Base-by-base conservation (phyloP, 352 stramenopile species). In the Pilasporangium apinafurcum region DNA sequence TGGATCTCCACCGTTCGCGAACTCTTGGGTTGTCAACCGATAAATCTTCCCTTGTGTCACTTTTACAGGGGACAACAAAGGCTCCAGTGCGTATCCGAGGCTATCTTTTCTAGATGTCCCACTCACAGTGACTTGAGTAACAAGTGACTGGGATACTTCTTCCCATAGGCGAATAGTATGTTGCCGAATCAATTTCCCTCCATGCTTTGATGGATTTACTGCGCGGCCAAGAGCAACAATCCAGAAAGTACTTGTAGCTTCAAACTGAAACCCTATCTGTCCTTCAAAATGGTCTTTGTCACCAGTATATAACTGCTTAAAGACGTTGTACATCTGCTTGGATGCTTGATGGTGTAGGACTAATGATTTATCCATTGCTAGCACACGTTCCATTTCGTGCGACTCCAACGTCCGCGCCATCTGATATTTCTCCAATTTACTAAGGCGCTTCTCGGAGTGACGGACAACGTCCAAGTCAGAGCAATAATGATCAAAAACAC, bases 251-350 rank as follows among this genome's bases (percentile, higher is more conserved):
- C 80, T 88, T 3, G 62, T 85, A 6, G 83, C 80, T 58, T 94
- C 83, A 56, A 94, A 94, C 41, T 94, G 83, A 37, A 94, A 94
- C 5, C 83, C 83, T 47, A 94, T 94, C 47, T 94, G 83, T 0
- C 83, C 83, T 52, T 94, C 83, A 43, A 94, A 94, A 59, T 94
- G 83, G 27, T 94, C 83, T 45, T 94, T 94, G 51, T 92, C 80
- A 8, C 83, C 83, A 0, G 78, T 94, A 56, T 94, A 94, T 1
- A 94, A 68, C 32, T 92, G 78, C 38, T 85, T 81, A 44, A 94
- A 94, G 22, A 92, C 78, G 26, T 94, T 94, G 53, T 94, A 87
- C 36, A 93, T 65, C 16, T 77, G 64, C 40, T 88, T 89, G 3
- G 73, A 79, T 22, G 62, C 56, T 32, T 80, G 72, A 8, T 74